Evolutionary conservation across 805 yeast genomes (phyloP).

Genomic region (Naumovozyma baii): DNA sequence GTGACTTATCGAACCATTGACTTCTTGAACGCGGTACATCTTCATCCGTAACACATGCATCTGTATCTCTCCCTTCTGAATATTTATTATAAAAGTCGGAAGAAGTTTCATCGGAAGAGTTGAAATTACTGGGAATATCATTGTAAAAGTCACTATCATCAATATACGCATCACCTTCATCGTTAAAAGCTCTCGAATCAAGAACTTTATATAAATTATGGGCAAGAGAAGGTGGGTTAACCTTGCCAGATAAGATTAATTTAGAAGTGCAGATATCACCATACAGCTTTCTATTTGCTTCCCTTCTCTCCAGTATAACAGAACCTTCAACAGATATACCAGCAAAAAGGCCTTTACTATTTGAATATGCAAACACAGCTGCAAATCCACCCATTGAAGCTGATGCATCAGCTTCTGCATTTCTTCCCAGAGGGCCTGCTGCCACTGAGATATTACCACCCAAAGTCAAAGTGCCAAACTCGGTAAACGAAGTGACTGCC

Average conservation of each 20-base stretch:
- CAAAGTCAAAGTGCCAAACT: constrained; percentile 83
- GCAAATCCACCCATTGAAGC: constrained; percentile 82
- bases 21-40: background rate
- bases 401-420: constrained; percentile 93
- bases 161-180: constrained; percentile 43
- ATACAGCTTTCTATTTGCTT: constrained; percentile 90
- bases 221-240: constrained; percentile 83
- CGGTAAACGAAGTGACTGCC: constrained; percentile 92
- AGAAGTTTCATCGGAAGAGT: constrained; percentile 26
- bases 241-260: constrained; percentile 70
- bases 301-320: constrained; percentile 92
- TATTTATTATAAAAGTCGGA: constrained; percentile 1
- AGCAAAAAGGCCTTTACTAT: constrained; percentile 93
- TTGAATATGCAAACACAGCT: constrained; percentile 87
- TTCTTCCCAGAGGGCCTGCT: constrained; percentile 95
- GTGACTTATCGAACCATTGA: background rate
- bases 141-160: constrained; percentile 48
- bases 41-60: constrained; percentile 2
- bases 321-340: constrained; percentile 97
- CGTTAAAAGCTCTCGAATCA: constrained; percentile 73
- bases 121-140: constrained; percentile 41
- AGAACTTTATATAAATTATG: constrained; percentile 78
- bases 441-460: constrained; percentile 95
- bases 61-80: background rate
- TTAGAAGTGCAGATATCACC: constrained; percentile 83